These are phyloP conservation scores for Trichoderma koningii DNA, from an alignment of 2,329 filamentous ascomycete genomes.

Conservation along the genomic window DNA sequence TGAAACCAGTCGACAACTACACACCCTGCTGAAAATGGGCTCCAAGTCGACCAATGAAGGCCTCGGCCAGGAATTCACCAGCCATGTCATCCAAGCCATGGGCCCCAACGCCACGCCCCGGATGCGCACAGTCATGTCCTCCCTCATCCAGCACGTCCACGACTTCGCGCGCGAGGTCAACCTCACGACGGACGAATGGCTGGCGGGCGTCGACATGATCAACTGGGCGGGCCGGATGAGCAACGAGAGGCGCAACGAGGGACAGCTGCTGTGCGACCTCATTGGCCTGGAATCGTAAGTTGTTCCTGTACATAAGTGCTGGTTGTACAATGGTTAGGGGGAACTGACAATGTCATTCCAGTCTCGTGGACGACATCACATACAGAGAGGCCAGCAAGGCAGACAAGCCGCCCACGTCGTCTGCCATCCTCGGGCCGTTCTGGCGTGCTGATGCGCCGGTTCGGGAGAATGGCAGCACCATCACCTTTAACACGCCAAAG, in stretches of 20 bases:
- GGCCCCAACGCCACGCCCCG: constrained; percentile 70
- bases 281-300: constrained; percentile 69
- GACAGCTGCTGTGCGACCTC: constrained; percentile 71
- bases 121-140: constrained; percentile 66
- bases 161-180: constrained; percentile 80
- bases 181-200: constrained; percentile 79
- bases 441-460: constrained; percentile 73
- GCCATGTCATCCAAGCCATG: constrained; percentile 71
- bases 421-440: constrained; percentile 83
- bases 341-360: constrained; percentile 29
- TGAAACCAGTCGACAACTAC: not conserved
- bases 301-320: no score
- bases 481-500: constrained; percentile 56
- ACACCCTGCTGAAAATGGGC: not conserved
- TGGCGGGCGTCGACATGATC: constrained; percentile 63
- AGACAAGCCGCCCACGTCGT: constrained; percentile 61
- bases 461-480: constrained; percentile 68
- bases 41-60: constrained; percentile 29
- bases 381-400: constrained; percentile 56
- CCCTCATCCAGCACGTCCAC: constrained; percentile 73
- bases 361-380: constrained; percentile 78
- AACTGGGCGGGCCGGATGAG: constrained; percentile 68
- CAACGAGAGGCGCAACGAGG: constrained; percentile 69
- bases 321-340: no score
- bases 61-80: constrained; percentile 62